Percentiles rank a stretch among this genome's conserved stretches.
phyloP scores from a whole-genome alignment of 768 basidiomycete genomes.

The Cubamyces lactineus region DNA sequence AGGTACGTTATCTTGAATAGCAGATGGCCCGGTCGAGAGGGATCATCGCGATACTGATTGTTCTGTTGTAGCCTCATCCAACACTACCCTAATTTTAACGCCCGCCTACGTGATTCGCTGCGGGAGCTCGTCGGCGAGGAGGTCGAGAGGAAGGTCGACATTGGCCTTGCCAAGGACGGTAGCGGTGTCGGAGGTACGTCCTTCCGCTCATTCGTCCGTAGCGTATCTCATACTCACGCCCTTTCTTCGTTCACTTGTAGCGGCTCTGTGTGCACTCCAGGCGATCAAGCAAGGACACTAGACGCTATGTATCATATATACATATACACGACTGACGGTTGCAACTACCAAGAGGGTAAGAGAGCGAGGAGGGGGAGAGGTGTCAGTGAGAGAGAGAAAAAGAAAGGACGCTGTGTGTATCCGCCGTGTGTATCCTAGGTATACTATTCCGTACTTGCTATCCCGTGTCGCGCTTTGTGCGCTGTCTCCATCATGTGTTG shows the following conservation, averaged over 20 bases:
- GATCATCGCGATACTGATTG: background rate
- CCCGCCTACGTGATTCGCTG: conserved; percentile 73
- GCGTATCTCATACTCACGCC: conserved; percentile 9
- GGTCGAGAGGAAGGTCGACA: conserved; percentile 77
- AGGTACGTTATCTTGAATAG: conserved; percentile 51
- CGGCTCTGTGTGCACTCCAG: conserved; percentile 86
- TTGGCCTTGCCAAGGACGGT: conserved; percentile 96
- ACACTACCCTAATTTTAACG: conserved; percentile 88
- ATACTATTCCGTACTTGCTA: conserved; percentile 13
- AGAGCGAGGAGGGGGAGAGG: background rate
- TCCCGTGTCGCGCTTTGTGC: conserved; percentile 4
- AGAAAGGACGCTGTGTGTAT: conserved; percentile 6
- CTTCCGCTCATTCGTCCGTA: background rate
- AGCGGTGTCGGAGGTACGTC: conserved; percentile 93
- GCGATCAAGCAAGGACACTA: conserved; percentile 58
- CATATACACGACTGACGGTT: background rate
- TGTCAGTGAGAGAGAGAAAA: background rate
- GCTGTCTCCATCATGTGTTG: background rate
- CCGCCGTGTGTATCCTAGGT: conserved; percentile 21
- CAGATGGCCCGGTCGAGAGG: no score
- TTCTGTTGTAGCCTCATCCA: conserved; percentile 71
- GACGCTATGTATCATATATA: background rate
- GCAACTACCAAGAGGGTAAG: no score
- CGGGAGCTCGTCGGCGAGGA: conserved; percentile 76
- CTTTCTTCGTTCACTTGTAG: conserved; percentile 41